Percentiles rank a stretch among this genome's conserved stretches.
These are phyloP conservation scores for Ganoderma leucocontextum DNA, from an alignment of 1,284 basidiomycete genomes.

Conservation along the genomic window DNA sequence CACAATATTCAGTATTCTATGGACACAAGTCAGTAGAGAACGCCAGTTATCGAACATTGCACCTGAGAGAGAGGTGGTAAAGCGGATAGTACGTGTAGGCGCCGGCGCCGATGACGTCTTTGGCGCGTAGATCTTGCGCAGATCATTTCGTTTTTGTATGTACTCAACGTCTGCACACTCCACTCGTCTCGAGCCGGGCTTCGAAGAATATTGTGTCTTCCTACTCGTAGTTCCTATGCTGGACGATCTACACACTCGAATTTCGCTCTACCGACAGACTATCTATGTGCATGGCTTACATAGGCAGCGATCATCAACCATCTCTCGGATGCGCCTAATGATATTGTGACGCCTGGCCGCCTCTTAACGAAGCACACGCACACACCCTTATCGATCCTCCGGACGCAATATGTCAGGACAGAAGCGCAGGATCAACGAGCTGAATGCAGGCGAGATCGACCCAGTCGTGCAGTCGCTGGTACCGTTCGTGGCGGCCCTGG, in stretches of 20 bases:
- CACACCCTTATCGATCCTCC: neutral
- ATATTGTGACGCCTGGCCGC: neutral
- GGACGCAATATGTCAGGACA: neutral
- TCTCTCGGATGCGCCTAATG: neutral
- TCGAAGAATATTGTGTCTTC: neutral
- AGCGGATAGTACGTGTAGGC: neutral
- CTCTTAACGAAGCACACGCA: neutral
- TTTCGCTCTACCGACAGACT: slow-evolving; percentile 8
- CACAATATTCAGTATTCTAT: neutral
- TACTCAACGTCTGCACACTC: neutral
- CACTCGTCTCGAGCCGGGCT: neutral
- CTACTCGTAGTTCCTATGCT: neutral
- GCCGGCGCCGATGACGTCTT: neutral
- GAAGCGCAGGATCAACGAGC: slow-evolving; percentile 18
- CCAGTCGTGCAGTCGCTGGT: slow-evolving; percentile 18
- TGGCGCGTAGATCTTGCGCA: neutral
- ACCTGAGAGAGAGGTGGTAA: neutral
- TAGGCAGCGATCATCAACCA: slow-evolving; percentile 17
- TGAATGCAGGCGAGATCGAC: slow-evolving; percentile 17
- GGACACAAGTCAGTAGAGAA: neutral
- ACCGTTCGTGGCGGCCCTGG: slow-evolving; percentile 18
- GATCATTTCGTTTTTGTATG: neutral
- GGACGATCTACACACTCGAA: slow-evolving; percentile 2
- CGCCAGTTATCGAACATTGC: too few species aligned
- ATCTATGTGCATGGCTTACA: slow-evolving; percentile 5